Base-by-base conservation (phyloP, 306 rosid species). In the Pachyrhizus erosus region DNA sequence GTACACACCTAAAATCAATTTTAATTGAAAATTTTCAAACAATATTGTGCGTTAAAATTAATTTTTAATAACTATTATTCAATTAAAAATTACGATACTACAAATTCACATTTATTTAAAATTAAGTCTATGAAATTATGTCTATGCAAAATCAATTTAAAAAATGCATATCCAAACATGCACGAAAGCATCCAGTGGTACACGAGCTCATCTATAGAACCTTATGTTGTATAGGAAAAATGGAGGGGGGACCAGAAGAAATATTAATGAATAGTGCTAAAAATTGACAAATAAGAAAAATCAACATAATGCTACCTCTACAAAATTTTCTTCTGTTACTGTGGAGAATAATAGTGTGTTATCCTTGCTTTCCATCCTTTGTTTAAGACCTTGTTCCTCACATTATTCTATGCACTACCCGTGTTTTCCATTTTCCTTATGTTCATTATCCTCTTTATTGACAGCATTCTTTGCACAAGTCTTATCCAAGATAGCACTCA, bases 391-490 rank as follows among this genome's bases (percentile, higher is more conserved):
- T 57, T 57, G 64, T 9, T 21, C 15, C 64, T 21, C 31, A 60
- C 37, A 60, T 24, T 26, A 24, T 60, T 29, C 31, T 3, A 64
- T 42, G 60, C 57, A 65, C 20, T 64, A 46, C 7, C 39, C 61
- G 43, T 70, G 17, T n/a, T 27, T 64, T 76, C 73, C 61, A 39
- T 20, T 66, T 81, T 74, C 68, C 55, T 73, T 43, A 42, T 57
- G 31, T 14, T 77, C 77, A 82, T 20, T 78, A n/a, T n/a, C n/a
- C n/a, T n/a, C n/a, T n/a, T n/a, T n/a, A 2, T 52, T 64, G 31
- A n/a, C 65, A 62, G 21, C 67, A 64, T 70, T 77, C 20, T 61
- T 76, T 48, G 76, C 51, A 29, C 21, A 27, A 76, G 29, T 58
- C 68, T 49, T 79, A 57, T 84, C 42, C 60, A 37, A 7, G 24